Evolutionary conservation across 1,284 basidiomycete species (phyloP).

Genomic region (Malassezia pachydermatis): DNA sequence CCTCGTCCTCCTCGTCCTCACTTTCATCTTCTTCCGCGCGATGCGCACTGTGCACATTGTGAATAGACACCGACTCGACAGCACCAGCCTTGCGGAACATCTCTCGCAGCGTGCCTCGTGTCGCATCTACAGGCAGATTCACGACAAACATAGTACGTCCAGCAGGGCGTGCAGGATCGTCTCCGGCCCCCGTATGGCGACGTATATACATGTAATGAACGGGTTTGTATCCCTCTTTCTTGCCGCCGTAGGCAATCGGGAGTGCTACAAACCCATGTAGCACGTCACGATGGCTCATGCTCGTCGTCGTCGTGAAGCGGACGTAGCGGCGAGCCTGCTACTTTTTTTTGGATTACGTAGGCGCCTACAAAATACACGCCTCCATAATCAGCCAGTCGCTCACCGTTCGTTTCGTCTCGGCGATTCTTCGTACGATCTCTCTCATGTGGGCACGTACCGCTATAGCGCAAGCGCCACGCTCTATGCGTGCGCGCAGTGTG

Average conservation of each 20-base stretch:
- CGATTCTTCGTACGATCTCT: neutral
- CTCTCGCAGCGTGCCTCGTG: constrained; percentile 25
- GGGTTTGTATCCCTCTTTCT: neutral
- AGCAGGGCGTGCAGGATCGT: constrained; percentile 12
- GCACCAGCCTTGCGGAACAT: constrained; percentile 34
- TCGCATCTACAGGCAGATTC: constrained; percentile 38
- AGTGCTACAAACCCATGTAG: constrained; percentile 7
- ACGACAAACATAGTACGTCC: constrained; percentile 41
- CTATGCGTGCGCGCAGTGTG: neutral
- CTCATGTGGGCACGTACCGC: constrained; percentile 1
- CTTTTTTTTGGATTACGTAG: too few relatives aligned
- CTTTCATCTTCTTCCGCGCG: constrained; percentile 16
- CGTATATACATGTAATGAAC: constrained; percentile 25
- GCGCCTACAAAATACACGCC: constrained; percentile 11
- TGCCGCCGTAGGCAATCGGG: constrained; percentile 2
- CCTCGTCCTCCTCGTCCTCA: constrained; percentile 10
- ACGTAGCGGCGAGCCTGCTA: too few relatives aligned
- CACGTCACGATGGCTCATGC: constrained; percentile 3
- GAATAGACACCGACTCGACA: constrained; percentile 25
- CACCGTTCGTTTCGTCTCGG: neutral
- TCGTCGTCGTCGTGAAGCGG: neutral
- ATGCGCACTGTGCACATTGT: constrained; percentile 1
- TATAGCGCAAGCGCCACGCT: neutral
- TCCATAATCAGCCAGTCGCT: constrained; percentile 1
- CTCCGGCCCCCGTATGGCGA: constrained; percentile 5